Evolutionary conservation across 441 rosid species (phyloP).

Genomic region (Monsonia emarginata): DNA sequence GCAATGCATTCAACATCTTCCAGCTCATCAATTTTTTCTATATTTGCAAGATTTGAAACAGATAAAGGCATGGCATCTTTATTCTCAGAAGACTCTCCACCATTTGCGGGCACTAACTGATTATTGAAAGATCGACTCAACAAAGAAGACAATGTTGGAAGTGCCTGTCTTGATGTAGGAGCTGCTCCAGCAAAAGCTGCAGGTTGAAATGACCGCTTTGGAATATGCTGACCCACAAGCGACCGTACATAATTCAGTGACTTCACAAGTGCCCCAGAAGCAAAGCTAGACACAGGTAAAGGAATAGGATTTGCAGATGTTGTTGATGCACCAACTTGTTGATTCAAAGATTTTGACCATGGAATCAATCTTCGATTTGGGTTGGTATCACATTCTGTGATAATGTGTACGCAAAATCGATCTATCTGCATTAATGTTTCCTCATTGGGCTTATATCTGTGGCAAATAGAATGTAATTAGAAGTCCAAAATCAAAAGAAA

Average conservation of each 20-base stretch:
- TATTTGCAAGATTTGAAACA: slow-evolving; percentile 52
- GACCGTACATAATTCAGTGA: slow-evolving; percentile 92
- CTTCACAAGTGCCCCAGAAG: slow-evolving; percentile 77
- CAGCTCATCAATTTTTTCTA: slow-evolving; percentile 44
- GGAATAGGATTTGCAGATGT: slow-evolving; percentile 43
- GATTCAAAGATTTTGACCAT: slow-evolving; percentile 39
- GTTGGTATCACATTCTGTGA: slow-evolving; percentile 64
- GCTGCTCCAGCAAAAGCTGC: slow-evolving; percentile 82
- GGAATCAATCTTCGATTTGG: slow-evolving; percentile 43
- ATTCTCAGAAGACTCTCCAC: slow-evolving; percentile 54
- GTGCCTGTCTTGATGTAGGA: slow-evolving; percentile 61
- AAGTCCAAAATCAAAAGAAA: slow-evolving; percentile 17
- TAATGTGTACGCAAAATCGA: slow-evolving; percentile 64
- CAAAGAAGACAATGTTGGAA: slow-evolving; percentile 72
- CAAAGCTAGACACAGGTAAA: slow-evolving; percentile 76
- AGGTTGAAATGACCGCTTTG: slow-evolving; percentile 75
- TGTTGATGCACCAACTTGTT: slow-evolving; percentile 32
- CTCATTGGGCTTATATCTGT: slow-evolving; percentile 93
- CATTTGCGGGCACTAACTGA: slow-evolving; percentile 59
- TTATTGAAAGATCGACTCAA: slow-evolving; percentile 79
- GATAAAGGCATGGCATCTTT: slow-evolving; percentile 52
- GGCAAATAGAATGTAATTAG: slow-evolving; percentile 20
- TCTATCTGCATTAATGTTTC: slow-evolving; percentile 86
- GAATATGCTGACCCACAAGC: slow-evolving; percentile 74
- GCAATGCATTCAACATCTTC: slow-evolving; percentile 70